Evolutionary conservation across 805 yeast genomes (phyloP).

Genomic region (Pichia membranifaciens): DNA sequence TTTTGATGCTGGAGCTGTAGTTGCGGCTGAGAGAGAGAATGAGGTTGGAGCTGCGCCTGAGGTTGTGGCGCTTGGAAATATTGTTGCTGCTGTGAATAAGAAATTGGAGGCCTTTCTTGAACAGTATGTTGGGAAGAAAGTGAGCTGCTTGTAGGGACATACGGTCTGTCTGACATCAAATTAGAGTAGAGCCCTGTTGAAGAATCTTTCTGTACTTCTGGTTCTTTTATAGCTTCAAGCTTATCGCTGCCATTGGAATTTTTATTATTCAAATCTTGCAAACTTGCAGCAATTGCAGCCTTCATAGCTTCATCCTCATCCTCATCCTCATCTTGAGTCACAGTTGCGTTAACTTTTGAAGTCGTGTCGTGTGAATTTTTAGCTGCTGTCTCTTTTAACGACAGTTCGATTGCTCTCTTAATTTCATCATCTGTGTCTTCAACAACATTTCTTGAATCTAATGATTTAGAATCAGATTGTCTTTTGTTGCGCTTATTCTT

Average conservation of each 20-base stretch:
- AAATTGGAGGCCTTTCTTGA: background rate
- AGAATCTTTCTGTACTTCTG: constrained; percentile 11
- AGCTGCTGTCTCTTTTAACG: constrained; percentile 52
- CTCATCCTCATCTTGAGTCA: constrained; percentile 34
- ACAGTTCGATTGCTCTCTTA: constrained; percentile 69
- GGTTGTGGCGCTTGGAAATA: background rate
- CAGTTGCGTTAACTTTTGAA: constrained; percentile 1
- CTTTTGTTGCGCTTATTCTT: constrained; percentile 15
- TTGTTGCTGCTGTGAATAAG: too few species aligned
- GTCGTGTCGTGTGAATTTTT: constrained; percentile 5
- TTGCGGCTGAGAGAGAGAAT: background rate
- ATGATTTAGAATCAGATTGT: background rate
- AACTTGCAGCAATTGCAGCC: constrained; percentile 91
- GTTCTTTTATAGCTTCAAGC: background rate
- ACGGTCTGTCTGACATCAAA: constrained; percentile 10
- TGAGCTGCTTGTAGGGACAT: background rate
- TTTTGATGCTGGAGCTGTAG: too few species aligned
- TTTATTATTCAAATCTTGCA: constrained; percentile 55
- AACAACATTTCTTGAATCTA: constrained; percentile 9
- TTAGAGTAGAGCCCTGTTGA: constrained; percentile 27
- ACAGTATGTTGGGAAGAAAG: background rate
- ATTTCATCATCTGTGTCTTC: constrained; percentile 72
- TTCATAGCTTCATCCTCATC: constrained; percentile 86
- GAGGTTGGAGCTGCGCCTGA: constrained; percentile 1
- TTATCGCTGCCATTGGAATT: background rate